These are phyloP conservation scores for Vitis cinerea DNA, from an alignment of 164 flowering plant species.

Conservation along the genomic window DNA sequence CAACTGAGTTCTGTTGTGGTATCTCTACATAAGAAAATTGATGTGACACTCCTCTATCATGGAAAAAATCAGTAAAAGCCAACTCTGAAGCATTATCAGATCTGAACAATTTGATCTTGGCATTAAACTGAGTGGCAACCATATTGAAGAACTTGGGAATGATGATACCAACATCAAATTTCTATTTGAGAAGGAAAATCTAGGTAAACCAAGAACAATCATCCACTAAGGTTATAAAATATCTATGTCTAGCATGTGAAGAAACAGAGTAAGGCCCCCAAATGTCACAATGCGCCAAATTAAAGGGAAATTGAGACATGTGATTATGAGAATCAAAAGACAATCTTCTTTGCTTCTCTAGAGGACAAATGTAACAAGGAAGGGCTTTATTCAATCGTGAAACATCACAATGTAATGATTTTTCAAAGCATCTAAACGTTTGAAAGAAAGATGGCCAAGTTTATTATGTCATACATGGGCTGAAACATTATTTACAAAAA, in stretches of 20 bases:
- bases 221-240: background rate
- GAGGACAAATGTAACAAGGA: background rate
- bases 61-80: background rate
- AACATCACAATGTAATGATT: background rate
- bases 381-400: background rate
- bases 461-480: too few species aligned
- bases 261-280: background rate
- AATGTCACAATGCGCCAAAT: constrained; percentile 3
- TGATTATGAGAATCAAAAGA: constrained; percentile 1
- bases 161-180: background rate
- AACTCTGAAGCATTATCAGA: background rate
- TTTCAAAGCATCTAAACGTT: background rate
- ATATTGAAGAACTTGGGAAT: background rate
- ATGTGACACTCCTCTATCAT: background rate
- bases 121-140: background rate
- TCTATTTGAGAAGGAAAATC: background rate
- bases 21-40: background rate
- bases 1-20: background rate
- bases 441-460: background rate
- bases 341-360: background rate
- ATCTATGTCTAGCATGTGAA: background rate
- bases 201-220: background rate
- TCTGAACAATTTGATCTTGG: background rate
- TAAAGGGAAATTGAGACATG: background rate
- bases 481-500: background rate